Conservation (phyloP, 2,329 filamentous ascomycete species). For the Elsinoe fawcettii region DNA sequence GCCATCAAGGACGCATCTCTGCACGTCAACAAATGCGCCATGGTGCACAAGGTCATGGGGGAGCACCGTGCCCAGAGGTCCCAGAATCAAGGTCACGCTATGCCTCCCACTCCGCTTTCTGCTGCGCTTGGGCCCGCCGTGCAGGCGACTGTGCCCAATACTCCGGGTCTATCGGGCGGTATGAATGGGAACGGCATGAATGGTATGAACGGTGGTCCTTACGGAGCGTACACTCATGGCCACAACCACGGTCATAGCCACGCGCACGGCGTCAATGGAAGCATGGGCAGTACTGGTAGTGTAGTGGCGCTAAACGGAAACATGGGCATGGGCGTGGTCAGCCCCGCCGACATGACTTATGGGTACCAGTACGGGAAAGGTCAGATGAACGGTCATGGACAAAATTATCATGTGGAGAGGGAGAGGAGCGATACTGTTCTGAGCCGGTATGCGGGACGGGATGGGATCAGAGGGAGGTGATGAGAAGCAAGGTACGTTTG, state of each 20-base stretch:
- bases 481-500: neutral
- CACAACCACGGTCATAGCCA: neutral
- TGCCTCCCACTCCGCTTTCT: slow-evolving; percentile 78
- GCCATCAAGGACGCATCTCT: slow-evolving; percentile 72
- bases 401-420: slow-evolving; percentile 3
- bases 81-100: slow-evolving; percentile 28
- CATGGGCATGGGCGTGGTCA: neutral
- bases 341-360: slow-evolving; percentile 9
- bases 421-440: slow-evolving; percentile 16
- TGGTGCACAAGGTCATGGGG: slow-evolving; percentile 21
- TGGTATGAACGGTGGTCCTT: neutral
- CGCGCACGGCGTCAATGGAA: neutral
- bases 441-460: slow-evolving; percentile 8
- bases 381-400: neutral
- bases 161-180: slow-evolving; percentile 29
- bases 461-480: slow-evolving; percentile 11
- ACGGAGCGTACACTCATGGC: neutral
- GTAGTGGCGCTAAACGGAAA: neutral
- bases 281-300: neutral
- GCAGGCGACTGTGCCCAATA: slow-evolving; percentile 78
- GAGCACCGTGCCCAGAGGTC: slow-evolving; percentile 41
- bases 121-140: slow-evolving; percentile 83
- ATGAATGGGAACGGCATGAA: neutral
- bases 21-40: slow-evolving; percentile 58
- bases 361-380: slow-evolving; percentile 10